Conservation (phyloP, 306 rosid species). For the Cucurbita ficifolia region DNA sequence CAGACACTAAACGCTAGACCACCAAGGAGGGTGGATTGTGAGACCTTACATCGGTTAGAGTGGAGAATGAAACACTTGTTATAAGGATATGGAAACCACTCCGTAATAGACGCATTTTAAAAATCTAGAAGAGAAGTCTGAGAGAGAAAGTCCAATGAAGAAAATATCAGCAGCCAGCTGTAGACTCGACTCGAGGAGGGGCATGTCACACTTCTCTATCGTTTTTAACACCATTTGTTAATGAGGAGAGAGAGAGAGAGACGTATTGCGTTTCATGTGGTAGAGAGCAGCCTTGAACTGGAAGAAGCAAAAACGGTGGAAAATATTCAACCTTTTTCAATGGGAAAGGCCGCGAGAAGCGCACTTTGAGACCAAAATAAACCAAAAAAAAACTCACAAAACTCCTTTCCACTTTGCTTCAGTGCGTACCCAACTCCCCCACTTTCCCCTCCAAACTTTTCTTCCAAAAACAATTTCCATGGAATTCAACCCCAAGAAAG, state of each 20-base stretch:
- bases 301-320: constrained; percentile 9
- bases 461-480: constrained; percentile 5
- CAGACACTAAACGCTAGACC: no score
- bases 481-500: neutral
- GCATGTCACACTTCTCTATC: neutral
- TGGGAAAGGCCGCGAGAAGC: constrained; percentile 36
- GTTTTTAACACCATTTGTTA: neutral
- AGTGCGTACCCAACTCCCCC: constrained; percentile 32
- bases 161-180: no score
- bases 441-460: constrained; percentile 13
- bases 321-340: constrained; percentile 21
- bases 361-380: constrained; percentile 19
- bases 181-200: no score
- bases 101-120: no score
- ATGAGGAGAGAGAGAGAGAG: neutral
- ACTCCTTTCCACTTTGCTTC: constrained; percentile 24
- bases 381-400: neutral
- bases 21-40: no score
- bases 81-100: no score
- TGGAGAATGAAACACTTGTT: no score
- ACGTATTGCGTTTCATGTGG: neutral
- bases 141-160: no score
- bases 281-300: constrained; percentile 4
- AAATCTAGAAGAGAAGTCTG: no score
- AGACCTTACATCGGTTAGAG: no score